Evolutionary conservation across 257 asterid species (phyloP), one percentile per base, ranked within the genome.

Genomic region (Scutellaria minor): DNA sequence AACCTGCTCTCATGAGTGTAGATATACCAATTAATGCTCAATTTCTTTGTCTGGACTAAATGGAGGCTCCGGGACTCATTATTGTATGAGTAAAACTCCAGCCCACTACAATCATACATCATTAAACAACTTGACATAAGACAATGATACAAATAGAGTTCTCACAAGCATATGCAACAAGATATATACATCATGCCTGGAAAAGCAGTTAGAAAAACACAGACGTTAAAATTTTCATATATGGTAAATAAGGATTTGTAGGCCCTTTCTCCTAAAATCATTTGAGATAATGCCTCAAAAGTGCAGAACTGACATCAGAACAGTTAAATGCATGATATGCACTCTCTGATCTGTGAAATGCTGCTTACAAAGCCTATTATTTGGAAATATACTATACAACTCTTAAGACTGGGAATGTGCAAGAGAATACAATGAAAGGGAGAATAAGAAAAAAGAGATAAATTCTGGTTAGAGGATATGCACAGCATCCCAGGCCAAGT

Each of bases 1-100:
- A 94, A 71, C 85, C 97, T 88, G 82, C 99, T 94, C 81, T 94
- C 99, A 79, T 91, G 99, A 9, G 98, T 94, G 81, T 94, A 94
- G 74, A 85, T 80, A 82, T 88, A 91, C 99, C 99, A 94, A 71
- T 87, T 88, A 45, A 94, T 78, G 74, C 71, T 88, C 75, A 70
- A 35, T 78, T 87, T 91, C 86, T 88, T 94, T 40, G 90, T 81
- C 86, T 91, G 98, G 31, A 78, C 93, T 78, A 90, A 78, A 66
- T 83, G 91, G 72, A 94, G 92, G 67, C 85, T 83, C 75, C 78
- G 86, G 50, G 83, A 79, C 72, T 81, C 95, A 31, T 79, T 63
- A 82, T 75, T 75, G 82, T 82, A 91, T 18, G 90, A 74, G 76
- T 83, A 81, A 44, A 91, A 88, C 55, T 88, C 99, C 85, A 94